Conservation (phyloP, 1,284 basidiomycete species). For the Tylopilus sp. region DNA sequence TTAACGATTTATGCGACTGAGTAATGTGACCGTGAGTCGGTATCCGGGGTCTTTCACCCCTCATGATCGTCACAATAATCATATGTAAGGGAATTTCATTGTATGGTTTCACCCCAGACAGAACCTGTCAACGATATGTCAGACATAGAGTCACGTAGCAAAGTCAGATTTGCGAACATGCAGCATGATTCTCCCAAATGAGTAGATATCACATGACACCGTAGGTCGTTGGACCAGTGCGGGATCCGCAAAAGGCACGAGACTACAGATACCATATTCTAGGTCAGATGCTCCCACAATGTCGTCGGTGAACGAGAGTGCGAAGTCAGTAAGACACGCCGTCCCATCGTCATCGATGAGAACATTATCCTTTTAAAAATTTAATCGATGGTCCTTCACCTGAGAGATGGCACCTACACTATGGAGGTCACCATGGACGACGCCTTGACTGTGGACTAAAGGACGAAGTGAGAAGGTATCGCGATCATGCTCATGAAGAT, state of each 20-base stretch:
- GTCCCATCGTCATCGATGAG: conserved; percentile 22
- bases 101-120: conserved; percentile 27
- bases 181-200: conserved; percentile 31
- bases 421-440: conserved; percentile 31
- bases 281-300: conserved; percentile 34
- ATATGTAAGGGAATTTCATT: conserved; percentile 2
- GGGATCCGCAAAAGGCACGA: conserved; percentile 37
- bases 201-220: conserved; percentile 30
- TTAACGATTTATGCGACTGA: conserved; percentile 10
- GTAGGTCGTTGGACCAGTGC: conserved; percentile 30
- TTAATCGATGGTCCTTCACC: not conserved
- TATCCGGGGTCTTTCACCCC: conserved; percentile 17
- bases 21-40: conserved; percentile 6
- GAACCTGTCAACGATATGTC: conserved; percentile 15
- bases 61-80: conserved; percentile 6
- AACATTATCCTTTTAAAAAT: conserved; percentile 26
- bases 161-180: conserved; percentile 22
- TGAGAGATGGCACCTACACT: conserved; percentile 16
- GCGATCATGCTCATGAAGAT: not conserved
- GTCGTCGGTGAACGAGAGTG: conserved; percentile 35
- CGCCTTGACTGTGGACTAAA: conserved; percentile 22
- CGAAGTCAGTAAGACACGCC: conserved; percentile 36
- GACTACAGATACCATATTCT: conserved; percentile 31
- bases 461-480: not conserved
- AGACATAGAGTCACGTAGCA: conserved; percentile 5